These are phyloP conservation scores for Stachybotrys chartarum DNA, from an alignment of 2,329 filamentous ascomycete species.

Conservation along the genomic window DNA sequence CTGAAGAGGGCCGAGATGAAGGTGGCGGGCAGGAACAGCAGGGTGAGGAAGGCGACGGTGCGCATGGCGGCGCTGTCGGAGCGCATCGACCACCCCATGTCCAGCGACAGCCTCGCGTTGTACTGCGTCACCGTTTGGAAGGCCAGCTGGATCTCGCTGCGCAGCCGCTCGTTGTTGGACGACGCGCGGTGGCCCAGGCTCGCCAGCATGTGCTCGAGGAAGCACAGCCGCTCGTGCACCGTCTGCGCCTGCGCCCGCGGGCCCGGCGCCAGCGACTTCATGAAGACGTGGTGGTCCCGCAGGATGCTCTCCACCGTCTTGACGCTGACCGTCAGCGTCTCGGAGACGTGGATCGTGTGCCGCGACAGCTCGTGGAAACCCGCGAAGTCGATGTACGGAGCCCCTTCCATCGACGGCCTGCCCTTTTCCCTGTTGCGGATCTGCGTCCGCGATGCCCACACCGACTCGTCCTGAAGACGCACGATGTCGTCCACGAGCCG, in stretches of 20 bases:
- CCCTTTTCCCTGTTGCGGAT: constrained; percentile 26
- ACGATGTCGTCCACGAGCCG: constrained; percentile 21
- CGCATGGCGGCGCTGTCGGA: constrained; percentile 44
- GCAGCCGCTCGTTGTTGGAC: constrained; percentile 36
- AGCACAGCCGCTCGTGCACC: constrained; percentile 23
- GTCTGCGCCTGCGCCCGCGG: constrained; percentile 5
- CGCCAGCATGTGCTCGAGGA: constrained; percentile 22
- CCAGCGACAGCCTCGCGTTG: constrained; percentile 28
- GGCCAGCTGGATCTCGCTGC: constrained; percentile 47
- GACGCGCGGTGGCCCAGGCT: constrained; percentile 26
- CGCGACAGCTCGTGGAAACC: constrained; percentile 32
- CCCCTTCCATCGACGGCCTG: constrained; percentile 9
- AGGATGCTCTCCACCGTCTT: constrained; percentile 24
- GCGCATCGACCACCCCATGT: constrained; percentile 31
- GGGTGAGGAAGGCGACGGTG: constrained; percentile 39
- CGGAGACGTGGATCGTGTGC: constrained; percentile 36
- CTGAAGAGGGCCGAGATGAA: constrained; percentile 42
- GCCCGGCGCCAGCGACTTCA: background rate
- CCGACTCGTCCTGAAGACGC: constrained; percentile 21
- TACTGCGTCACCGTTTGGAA: constrained; percentile 37
- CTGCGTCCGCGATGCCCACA: constrained; percentile 30
- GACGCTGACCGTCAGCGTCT: constrained; percentile 29
- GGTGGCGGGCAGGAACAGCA: constrained; percentile 42
- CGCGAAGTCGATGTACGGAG: constrained; percentile 21
- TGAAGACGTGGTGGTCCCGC: constrained; percentile 19